Percentiles rank a stretch among this genome's conserved stretches.
Evolutionary conservation across 2,329 filamentous ascomycete species (phyloP).

Genomic region (Phialophora expanda): DNA sequence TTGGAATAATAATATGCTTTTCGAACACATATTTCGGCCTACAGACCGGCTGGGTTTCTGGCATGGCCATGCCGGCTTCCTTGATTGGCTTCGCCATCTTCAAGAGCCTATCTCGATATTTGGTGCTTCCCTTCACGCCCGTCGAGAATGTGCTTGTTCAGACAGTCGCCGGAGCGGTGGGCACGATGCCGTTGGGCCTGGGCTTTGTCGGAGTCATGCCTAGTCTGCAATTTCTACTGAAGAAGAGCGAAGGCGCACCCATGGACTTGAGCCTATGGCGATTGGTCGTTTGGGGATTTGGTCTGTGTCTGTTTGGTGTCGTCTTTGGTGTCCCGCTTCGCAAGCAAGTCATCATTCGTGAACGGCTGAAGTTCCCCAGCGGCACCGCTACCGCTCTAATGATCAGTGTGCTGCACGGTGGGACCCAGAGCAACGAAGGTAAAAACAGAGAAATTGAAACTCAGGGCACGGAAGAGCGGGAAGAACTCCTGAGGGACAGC

Average conservation of each 20-base stretch:
- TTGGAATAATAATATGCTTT: constrained; percentile 91
- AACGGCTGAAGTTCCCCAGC: constrained; percentile 91
- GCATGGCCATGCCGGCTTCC: constrained; percentile 96
- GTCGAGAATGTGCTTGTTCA: constrained; percentile 97
- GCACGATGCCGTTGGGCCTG: constrained; percentile 94
- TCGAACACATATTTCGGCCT: constrained; percentile 99
- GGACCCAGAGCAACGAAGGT: constrained; percentile 50
- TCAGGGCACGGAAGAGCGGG: constrained; percentile 41
- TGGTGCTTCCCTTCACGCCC: constrained; percentile 83
- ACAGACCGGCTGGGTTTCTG: constrained; percentile 81
- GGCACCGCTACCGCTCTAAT: constrained; percentile 94
- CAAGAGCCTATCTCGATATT: constrained; percentile 72
- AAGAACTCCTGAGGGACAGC: constrained; percentile 44
- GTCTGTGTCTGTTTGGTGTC: constrained; percentile 94
- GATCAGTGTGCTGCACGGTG: constrained; percentile 85
- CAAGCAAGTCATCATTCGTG: constrained; percentile 87
- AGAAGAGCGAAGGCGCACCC: constrained; percentile 76
- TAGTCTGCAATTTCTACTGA: constrained; percentile 84
- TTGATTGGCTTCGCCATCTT: constrained; percentile 95
- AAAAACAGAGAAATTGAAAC: constrained; percentile 35
- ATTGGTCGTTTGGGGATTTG: constrained; percentile 86
- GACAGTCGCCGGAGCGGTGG: constrained; percentile 92
- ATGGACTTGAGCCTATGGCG: constrained; percentile 74
- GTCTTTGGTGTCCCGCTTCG: constrained; percentile 92
- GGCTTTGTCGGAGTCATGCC: constrained; percentile 96